Base-by-base conservation (phyloP, 352 stramenopile species). In the Phytopythium oedochilum region DNA sequence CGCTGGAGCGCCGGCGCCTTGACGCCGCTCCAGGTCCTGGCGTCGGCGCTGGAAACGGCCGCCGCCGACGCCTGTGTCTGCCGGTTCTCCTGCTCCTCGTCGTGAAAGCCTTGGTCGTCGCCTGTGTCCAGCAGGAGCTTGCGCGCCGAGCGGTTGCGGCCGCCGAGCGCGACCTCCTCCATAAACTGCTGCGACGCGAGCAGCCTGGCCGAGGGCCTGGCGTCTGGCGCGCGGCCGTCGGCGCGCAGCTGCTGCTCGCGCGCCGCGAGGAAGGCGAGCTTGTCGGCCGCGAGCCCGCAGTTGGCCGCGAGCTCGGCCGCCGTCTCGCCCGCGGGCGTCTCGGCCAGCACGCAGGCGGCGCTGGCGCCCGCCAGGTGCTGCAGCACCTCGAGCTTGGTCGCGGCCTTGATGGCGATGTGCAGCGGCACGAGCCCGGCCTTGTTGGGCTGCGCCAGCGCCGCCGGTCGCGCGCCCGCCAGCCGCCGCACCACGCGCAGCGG, bases 331-430 rank as follows among this genome's bases (percentile, higher is more conserved):
- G 78, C 68, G 0, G 81, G 78, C 4, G 84, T 92, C 47, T 91
- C 80, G 26, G 83, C 75, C 58, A 78, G 77, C 2, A 92, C 65
- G 14, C 73, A 55, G 23, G 79, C 75, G 10, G 82, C 64, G 17
- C 75, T 66, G 8, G 61, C 70, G 17, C 60, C 58, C 18, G 88
- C 77, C 18, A 94, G 66, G 23, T 71, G 63, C 12, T 73, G 59
- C 7, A 94, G 57, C 26, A 92, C 78, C 23, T 89, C 82, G 22
- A 89, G 59, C 55, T 83, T 69, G 1, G 75, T 73, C 43, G 83
- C 78, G 18, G 84, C 82, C 64, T 94, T 92, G 51, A 94, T 62
- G 12, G 84, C 84, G 56, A 94, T 92, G 61, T 94, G 84, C 26
- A 94, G 70, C 46, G 84, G 84, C 22, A 91, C 55, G 17, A 94